Conservation (phyloP, 495 filamentous ascomycete genomes). For the Aspergillus taichungensis region DNA sequence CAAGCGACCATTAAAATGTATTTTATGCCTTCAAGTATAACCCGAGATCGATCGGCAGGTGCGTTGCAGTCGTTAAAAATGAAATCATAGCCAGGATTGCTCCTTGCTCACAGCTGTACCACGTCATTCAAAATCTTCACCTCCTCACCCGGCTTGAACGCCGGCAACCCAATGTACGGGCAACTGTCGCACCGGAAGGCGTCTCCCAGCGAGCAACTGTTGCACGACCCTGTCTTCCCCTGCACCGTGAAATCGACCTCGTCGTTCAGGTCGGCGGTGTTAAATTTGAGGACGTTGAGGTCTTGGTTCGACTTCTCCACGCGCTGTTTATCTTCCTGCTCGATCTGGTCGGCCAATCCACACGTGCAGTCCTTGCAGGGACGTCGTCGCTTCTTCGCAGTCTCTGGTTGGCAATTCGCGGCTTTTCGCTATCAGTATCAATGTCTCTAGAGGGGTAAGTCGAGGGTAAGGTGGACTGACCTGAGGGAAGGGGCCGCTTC, state of each 20-base stretch:
- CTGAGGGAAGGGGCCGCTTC: constrained; percentile 59
- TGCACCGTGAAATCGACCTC: constrained; percentile 91
- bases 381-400: constrained; percentile 79
- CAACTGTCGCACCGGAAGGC: constrained; percentile 56
- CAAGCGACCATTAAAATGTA: too few relatives aligned
- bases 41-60: too few relatives aligned
- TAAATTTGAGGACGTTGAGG: constrained; percentile 60
- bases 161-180: constrained; percentile 86
- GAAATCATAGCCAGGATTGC: too few relatives aligned
- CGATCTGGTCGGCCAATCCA: constrained; percentile 69
- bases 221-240: constrained; percentile 89
- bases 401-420: constrained; percentile 71
- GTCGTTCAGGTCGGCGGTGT: constrained; percentile 59
- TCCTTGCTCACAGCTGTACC: constrained; percentile 59
- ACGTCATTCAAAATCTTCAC: constrained; percentile 78
- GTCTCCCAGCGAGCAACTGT: constrained; percentile 87
- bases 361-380: constrained; percentile 99
- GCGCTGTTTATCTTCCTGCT: constrained; percentile 69
- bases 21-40: too few relatives aligned
- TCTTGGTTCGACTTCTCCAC: constrained; percentile 51
- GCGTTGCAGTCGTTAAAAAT: too few relatives aligned
- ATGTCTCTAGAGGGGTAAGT: neutral
- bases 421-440: constrained; percentile 36
- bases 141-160: constrained; percentile 95
- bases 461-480: constrained; percentile 42